These are phyloP conservation scores for Solanum lycopersicoides DNA, from an alignment of 257 asterid species.

Conservation along the genomic window DNA sequence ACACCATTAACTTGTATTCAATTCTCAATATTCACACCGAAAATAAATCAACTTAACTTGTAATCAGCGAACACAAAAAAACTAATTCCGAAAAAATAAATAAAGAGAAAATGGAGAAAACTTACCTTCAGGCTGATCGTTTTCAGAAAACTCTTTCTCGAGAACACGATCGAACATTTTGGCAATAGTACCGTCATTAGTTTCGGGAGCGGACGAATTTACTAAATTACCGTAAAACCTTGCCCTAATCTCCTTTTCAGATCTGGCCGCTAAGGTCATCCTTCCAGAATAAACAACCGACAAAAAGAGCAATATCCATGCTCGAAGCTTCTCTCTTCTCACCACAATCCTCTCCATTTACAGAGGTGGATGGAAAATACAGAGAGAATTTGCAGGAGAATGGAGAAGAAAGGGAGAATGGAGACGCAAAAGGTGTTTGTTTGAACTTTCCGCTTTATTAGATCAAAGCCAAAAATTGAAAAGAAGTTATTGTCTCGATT, in stretches of 20 bases:
- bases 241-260: constrained; percentile 72
- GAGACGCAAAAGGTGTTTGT: neutral
- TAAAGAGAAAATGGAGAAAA: neutral
- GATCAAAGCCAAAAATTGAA: neutral
- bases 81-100: neutral
- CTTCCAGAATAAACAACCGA: constrained; percentile 21
- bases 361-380: neutral
- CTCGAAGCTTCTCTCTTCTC: constrained; percentile 12
- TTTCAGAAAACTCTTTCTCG: constrained; percentile 85
- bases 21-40: neutral
- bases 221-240: constrained; percentile 77
- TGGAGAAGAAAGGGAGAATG: neutral
- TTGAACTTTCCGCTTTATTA: neutral
- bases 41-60: neutral
- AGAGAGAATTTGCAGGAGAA: neutral
- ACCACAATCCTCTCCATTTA: constrained; percentile 21
- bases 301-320: constrained; percentile 13
- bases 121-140: constrained; percentile 78
- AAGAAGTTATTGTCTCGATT: neutral
- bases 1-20: neutral
- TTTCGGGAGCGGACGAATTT: constrained; percentile 52
- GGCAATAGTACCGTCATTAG: constrained; percentile 70
- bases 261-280: constrained; percentile 36
- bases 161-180: constrained; percentile 93
- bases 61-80: neutral